Base-by-base conservation (phyloP, 306 rosid genomes). In the Myrica gale region DNA sequence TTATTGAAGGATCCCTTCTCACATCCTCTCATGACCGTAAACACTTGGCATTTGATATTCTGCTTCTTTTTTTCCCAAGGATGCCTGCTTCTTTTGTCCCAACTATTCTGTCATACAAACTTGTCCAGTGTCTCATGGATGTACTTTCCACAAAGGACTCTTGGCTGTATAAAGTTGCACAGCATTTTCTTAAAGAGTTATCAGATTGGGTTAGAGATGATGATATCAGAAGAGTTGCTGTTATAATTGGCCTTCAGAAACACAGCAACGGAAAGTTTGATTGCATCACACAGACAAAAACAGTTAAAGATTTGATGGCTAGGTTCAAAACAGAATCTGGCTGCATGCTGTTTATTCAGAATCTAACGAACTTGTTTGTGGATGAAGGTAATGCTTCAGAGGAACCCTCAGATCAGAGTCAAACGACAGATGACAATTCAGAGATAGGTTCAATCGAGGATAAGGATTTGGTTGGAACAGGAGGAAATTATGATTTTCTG, bases 381-480 rank as follows among this genome's bases (percentile, higher is more conserved):
- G 93, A 95, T 82, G 99, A 92, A 83, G 88, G 87, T 73, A 89
- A 85, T 81, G 79, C 85, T 76, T 72, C 75, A 5, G 99, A 95
- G 80, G 99, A 95, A 83, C 99, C 99, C 74, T 95, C 97, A 23
- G 99, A 95, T 76, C 99, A 92, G 85, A 92, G 99, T 85, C 96
- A 92, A 87, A 95, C 97, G 72, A 92, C 97, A 48, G 97, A 95
- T 84, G 99, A 95, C 81, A 95, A 92, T 83, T 90, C 97, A 74
- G 99, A 95, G 85, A 83, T 89, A 68, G 97, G 96, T 72, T 89
- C 92, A 8, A 48, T 85, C 41, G 97, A 96, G 87, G 97, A 92
- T 79, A 92, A 90, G 85, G 98, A 89, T 76, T 83, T 84, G 6
- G 78, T 80, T 5, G 89, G 90, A 69, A 74, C 78, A 74, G 71